Evolutionary conservation across 306 rosid species (phyloP).

Genomic region (Astragalus membranaceus): DNA sequence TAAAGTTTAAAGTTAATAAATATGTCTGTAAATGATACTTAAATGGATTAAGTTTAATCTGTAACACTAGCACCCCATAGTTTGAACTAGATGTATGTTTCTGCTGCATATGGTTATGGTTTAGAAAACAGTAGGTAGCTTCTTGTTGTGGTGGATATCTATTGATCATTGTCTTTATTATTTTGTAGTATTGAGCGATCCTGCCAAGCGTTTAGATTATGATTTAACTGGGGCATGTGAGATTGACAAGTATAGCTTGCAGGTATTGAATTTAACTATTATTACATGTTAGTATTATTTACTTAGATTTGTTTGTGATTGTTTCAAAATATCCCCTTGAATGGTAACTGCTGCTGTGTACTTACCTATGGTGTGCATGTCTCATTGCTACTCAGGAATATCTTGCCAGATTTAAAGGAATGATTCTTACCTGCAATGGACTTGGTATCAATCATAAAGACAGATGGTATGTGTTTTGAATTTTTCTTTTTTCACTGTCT

Average conservation of each 20-base stretch:
- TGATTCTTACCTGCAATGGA: conserved; percentile 86
- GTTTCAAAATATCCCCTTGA: not conserved
- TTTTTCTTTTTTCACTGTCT: not conserved
- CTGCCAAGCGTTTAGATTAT: conserved; percentile 55
- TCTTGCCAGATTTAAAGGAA: conserved; percentile 70
- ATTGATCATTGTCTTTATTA: not conserved
- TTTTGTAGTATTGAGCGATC: conserved; percentile 55
- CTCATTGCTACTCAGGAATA: conserved; percentile 47
- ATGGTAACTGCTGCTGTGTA: not conserved
- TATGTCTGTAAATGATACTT: not conserved
- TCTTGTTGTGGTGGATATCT: not conserved
- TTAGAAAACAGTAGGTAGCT: not conserved
- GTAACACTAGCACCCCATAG: not conserved
- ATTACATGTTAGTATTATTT: not conserved
- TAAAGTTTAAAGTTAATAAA: not conserved
- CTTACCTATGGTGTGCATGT: not conserved
- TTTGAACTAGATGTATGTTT: conserved; percentile 2
- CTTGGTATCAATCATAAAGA: conserved; percentile 54
- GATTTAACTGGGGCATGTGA: conserved; percentile 62
- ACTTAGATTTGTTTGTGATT: conserved; percentile 5
- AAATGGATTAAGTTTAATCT: not conserved
- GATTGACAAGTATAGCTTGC: conserved; percentile 63
- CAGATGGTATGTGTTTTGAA: conserved; percentile 35
- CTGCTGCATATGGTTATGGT: conserved; percentile 8
- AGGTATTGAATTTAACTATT: conserved; percentile 32